Evolutionary conservation across 148 eudicot genomes (phyloP).

Genomic region (Heliamphora exappendiculata): DNA sequence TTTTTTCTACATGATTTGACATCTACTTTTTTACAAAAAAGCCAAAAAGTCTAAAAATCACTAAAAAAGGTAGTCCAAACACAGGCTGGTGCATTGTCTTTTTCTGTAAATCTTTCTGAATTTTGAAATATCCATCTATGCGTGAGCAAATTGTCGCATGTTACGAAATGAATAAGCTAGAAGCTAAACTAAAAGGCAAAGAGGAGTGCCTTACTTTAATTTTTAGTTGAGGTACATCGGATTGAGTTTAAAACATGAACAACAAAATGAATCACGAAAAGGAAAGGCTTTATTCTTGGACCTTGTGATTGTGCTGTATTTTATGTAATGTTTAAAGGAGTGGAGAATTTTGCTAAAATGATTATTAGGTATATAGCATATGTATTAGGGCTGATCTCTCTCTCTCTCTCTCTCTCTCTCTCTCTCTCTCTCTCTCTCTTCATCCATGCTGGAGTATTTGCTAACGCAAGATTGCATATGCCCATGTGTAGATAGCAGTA

Average conservation of each 20-base stretch:
- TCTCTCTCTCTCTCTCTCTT: too few species aligned
- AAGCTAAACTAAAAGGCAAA: neutral
- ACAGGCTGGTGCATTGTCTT: too few species aligned
- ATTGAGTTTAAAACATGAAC: neutral
- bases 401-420: neutral
- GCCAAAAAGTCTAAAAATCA: too few species aligned
- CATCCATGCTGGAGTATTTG: neutral
- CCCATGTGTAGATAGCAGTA: neutral
- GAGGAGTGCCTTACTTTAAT: neutral
- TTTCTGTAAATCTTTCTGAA: neutral
- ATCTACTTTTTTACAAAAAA: too few species aligned
- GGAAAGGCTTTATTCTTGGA: neutral
- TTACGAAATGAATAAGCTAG: neutral
- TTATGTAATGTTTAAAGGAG: neutral
- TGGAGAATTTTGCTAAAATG: neutral
- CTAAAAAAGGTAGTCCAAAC: too few species aligned
- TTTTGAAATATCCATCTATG: neutral
- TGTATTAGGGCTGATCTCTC: neutral
- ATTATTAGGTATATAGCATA: neutral
- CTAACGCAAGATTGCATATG: neutral
- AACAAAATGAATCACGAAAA: neutral
- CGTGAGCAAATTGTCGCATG: neutral
- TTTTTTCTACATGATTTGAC: too few species aligned
- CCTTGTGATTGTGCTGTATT: too few species aligned
- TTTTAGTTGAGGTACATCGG: neutral